Percentiles rank a stretch among this genome's conserved stretches.
These are phyloP conservation scores for Pachysolen tannophilus DNA, from an alignment of 805 yeast genomes.

Conservation along the genomic window DNA sequence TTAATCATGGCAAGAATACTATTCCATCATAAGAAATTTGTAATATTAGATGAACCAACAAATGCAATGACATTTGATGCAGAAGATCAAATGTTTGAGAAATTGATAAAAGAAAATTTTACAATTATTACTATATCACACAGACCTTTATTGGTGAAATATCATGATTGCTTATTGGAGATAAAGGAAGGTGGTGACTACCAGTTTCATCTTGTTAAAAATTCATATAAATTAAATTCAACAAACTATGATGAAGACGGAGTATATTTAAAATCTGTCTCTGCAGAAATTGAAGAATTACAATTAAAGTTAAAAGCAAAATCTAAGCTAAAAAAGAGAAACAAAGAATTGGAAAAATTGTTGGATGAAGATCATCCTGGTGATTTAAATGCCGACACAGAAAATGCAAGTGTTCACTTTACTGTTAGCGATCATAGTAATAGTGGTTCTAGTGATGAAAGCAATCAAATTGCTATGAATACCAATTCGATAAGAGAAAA, in stretches of 20 bases:
- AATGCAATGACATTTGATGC: conserved; percentile 86
- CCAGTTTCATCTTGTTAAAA: conserved; percentile 25
- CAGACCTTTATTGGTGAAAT: conserved; percentile 75
- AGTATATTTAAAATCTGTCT: conserved; percentile 49
- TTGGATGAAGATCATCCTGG: conserved; percentile 31
- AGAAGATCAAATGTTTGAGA: conserved; percentile 78
- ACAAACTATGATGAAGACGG: conserved; percentile 20
- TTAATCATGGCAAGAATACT: conserved; percentile 80
- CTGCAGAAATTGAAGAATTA: conserved; percentile 66
- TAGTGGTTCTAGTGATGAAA: conserved; percentile 28
- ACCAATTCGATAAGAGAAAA: conserved; percentile 17
- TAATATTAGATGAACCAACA: conserved; percentile 88
- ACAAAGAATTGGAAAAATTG: conserved; percentile 45
- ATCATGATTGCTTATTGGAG: conserved; percentile 71
- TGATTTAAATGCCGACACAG: conserved; percentile 14
- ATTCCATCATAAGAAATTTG: conserved; percentile 73
- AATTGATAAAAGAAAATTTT: conserved; percentile 59
- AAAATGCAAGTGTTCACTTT: neutral
- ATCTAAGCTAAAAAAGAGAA: conserved; percentile 50
- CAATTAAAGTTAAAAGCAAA: conserved; percentile 53
- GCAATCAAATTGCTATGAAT: conserved; percentile 26
- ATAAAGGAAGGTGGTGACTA: conserved; percentile 52
- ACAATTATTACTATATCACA: conserved; percentile 79
- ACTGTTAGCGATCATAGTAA: too few species aligned
- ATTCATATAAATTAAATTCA: conserved; percentile 13